Base-by-base conservation (phyloP, 305 asterid genomes). In the Plantago lanceolata region DNA sequence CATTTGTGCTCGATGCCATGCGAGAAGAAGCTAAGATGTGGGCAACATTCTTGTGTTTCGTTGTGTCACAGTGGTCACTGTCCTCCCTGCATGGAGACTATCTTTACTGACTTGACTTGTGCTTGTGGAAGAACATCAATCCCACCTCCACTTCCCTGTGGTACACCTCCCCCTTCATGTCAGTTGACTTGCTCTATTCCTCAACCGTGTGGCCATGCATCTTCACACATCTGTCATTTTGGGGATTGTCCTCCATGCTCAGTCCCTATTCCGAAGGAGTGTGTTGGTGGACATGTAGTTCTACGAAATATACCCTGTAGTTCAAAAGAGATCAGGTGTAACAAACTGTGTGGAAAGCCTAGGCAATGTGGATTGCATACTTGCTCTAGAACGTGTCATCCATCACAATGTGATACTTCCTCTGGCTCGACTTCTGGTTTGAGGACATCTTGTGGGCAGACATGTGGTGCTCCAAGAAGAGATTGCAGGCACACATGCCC, bases 51-150 rank as follows among this genome's bases (percentile, higher is more conserved):
- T 58, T 92, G 98, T 69, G 71, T 58, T 17, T 87, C 89, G 20
- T 80, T 87, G 16, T 92, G 98, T 75, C 98, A 92, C 77, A 87
- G 91, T 55, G 98, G 98, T 52, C 97, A 92, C 71, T 92, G 98
- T 59, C 98, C 98, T 71, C 94, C 98, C 35, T 92, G 98, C 70
- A 76, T 89, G 54, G 91, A 87, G 74, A 89, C 97, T 16, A 87
- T 85, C 68, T 92, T 92, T 65, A 79, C 88, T 0, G 97, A 92
- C 77, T 75, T 92, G 84, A 67, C 95, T 47, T 92, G 98, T 77
- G 89, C 97, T 21, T 92, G 98, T 59, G 97, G 96, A 70, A 75
- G 83, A 69, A 89, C 97, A 37, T 87, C 98, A 9, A 84, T 92
- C 53, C 96, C 96, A 66, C 98, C 98, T 61, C 98, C 98, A 2